Base-by-base conservation (phyloP, 805 yeast genomes). In the Nakazawaea populi region DNA sequence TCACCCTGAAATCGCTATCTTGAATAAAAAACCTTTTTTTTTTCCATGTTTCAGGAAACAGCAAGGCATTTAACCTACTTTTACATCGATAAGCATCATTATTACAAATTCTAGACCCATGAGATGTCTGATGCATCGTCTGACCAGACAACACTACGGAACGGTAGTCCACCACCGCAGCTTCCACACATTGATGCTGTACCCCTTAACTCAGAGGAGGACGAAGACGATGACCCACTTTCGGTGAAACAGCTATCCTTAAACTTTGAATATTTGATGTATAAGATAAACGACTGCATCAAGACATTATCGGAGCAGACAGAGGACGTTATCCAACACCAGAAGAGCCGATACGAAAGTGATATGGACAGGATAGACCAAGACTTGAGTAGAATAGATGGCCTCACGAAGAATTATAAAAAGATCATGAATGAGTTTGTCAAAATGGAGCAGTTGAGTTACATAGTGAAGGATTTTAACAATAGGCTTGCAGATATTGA, bases 231-330 rank as follows among this genome's bases (percentile, higher is more conserved):
- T 28, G 91, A 86, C 63, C 89, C 89, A 1, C 66, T 86, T 29
- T 79, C 82, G 10, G 73, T 86, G 14, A 77, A 80, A 57, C 73
- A 76, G 51, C 66, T 87, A 42, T 79, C 87, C 0, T 68, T 83
- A 28, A 77, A 75, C 48, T 85, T 77, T 60, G 92, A 87, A 58
- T 83, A 84, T 57, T 63, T 87, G 39, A 61, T 85, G 61, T 83
- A 71, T 66, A 80, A 79, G 60, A 82, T 87, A 47, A 74, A 75
- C 44, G 87, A 82, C 54, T 73, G 75, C 48, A 73, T 85, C 6
- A 65, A 73, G 27, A 66, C 70, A 2, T 63, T 68, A n/a, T 56
- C 68, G 10, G 62, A 64, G 37, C 57, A 58, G 42, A 63, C 68
- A 1, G 62, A 57, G 14, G 45, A 55, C 6, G 61, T 61, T 44